A percentile compares a stretch with the other conserved stretches of the same genome.
phyloP scores from a whole-genome alignment of 2,329 filamentous ascomycete species.

The Botrytis cinerea region DNA sequence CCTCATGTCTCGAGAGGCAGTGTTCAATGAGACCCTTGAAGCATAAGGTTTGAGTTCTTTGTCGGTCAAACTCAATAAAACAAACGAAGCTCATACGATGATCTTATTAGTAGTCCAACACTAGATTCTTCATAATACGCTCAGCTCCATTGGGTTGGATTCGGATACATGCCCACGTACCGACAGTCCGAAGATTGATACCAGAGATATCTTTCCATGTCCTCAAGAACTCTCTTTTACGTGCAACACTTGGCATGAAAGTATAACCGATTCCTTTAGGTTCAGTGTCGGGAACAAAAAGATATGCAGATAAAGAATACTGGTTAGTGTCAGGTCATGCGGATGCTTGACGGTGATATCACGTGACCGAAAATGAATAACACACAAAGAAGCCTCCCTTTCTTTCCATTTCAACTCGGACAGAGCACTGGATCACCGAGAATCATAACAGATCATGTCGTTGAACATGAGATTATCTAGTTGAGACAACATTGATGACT shows the following conservation, averaged over 20 bases:
- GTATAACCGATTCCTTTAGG: not conserved
- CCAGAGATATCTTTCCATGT: not conserved
- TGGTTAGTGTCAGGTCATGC: not conserved
- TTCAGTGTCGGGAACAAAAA: not conserved
- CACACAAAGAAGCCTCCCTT: not conserved
- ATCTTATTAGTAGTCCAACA: not conserved
- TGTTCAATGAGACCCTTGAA: not conserved
- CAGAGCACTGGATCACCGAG: not conserved
- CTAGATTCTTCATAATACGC: not conserved
- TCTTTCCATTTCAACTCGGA: not conserved
- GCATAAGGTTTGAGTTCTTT: not conserved
- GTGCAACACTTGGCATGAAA: constrained; percentile 9
- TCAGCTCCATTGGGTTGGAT: not conserved
- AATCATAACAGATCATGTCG: not conserved
- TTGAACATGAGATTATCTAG: not conserved
- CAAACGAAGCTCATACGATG: not conserved
- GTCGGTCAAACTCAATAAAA: not conserved
- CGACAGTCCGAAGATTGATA: not conserved
- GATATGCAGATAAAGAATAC: constrained; percentile 4
- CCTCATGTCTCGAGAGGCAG: not conserved
- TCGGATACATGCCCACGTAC: not conserved
- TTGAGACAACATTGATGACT: constrained; percentile 8
- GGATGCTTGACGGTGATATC: not conserved
- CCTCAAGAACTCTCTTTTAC: constrained; percentile 9
- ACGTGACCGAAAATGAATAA: not conserved